Conservation (phyloP, 2,329 filamentous ascomycete genomes). For the Colletotrichum sp. region DNA sequence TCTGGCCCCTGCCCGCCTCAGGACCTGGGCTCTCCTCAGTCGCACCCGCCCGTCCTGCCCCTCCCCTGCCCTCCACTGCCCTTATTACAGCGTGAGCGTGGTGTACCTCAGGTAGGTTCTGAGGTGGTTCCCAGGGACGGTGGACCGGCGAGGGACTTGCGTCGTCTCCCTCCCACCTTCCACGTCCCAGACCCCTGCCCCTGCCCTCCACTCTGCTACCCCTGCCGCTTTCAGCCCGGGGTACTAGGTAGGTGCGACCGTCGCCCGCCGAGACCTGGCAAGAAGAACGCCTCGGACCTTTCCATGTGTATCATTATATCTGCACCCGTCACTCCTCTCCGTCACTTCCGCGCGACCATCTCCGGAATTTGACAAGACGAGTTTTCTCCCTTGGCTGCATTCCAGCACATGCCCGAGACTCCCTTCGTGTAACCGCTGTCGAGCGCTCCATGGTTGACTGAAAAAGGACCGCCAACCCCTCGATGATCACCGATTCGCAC, state of each 20-base stretch:
- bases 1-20: not conserved
- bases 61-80: not conserved
- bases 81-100: not conserved
- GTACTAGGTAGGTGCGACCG: conserved; percentile 7
- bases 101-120: not conserved
- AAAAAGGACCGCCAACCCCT: conserved; percentile 8
- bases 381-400: conserved; percentile 11
- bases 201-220: not conserved
- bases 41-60: not conserved
- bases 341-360: not conserved
- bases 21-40: not conserved
- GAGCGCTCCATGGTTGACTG: conserved; percentile 4
- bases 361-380: conserved; percentile 6
- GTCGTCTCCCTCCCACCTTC: not conserved
- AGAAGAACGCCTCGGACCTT: conserved; percentile 1
- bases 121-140: not conserved
- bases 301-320: not conserved
- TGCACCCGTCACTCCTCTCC: not conserved
- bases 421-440: conserved; percentile 4
- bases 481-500: not conserved
- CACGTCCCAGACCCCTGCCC: not conserved
- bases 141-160: not conserved
- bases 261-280: not conserved
- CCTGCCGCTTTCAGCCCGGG: conserved; percentile 17
- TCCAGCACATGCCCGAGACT: not conserved